Base-by-base conservation (phyloP, 2,329 filamentous ascomycete species). In the Berkeleyomyces rouxiae region DNA sequence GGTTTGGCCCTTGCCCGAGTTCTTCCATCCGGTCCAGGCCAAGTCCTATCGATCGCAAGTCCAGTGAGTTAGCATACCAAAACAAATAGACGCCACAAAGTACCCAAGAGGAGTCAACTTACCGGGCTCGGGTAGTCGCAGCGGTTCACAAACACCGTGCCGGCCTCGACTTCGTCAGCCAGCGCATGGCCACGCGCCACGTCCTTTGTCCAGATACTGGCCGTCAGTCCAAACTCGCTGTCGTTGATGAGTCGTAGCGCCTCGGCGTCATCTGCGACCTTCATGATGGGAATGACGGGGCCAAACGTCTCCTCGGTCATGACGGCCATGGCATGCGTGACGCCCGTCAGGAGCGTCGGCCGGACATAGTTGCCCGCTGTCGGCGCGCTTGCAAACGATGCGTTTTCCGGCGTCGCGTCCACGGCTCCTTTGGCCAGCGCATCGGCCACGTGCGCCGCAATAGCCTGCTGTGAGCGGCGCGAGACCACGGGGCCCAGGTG, bases 11-110 rank as follows among this genome's bases (percentile, higher is more conserved):
- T 88, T 91, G 67, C 92, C 92, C 65, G 90, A 96, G 72, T 96
- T 90, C 78, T 97, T 97, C 90, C 90, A 96, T 9, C 92, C 92
- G 2, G 91, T 93, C 90, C 90, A 95, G n/a, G 90, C 90, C 67
- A 95, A 82, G 73, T 95, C 90, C 88, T 92, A 53, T 13, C 68
- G 44, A 60, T 63, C 4, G 23, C 31, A 46, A 16, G 39, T 11
- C 13, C 5, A 9, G 31, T 10, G 10, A 31, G 68, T 68, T 64
- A 70, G 67, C 58, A 64, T 61, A 61, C 10, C 31, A 62, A 66
- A 61, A 59, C n/a, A 65, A 44, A 13, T 60, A 59, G 65, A 59
- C 49, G 3, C 6, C 23, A 40, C 59, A 61, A 57, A 65, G 58
- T 57, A 65, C 66, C 42, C 40, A 33, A 44, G 37, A 57, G 9